Evolutionary conservation across 257 asterid species (phyloP).

Genomic region (Knoxia roxburghii): DNA sequence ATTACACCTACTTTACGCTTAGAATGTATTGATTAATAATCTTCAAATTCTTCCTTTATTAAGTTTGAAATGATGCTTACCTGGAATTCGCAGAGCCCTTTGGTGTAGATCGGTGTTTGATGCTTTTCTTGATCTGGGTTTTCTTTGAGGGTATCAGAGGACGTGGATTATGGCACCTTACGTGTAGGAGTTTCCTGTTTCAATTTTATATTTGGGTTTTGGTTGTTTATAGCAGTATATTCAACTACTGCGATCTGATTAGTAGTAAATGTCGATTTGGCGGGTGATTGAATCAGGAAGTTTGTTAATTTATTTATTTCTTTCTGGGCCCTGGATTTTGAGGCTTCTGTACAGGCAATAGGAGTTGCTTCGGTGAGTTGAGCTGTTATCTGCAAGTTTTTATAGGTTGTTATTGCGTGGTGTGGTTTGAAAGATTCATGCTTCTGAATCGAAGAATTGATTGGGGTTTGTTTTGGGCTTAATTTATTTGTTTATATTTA

Average conservation of each 20-base stretch:
- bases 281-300: neutral
- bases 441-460: neutral
- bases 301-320: neutral
- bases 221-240: constrained; percentile 1
- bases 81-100: constrained; percentile 11
- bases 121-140: constrained; percentile 39
- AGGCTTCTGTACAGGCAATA: neutral
- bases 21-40: neutral
- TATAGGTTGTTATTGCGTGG: neutral
- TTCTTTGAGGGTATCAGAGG: neutral
- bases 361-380: neutral
- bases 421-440: neutral
- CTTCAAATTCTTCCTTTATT: constrained; percentile 15
- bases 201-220: constrained; percentile 7
- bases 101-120: constrained; percentile 27
- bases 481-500: neutral
- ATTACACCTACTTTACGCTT: constrained; percentile 5
- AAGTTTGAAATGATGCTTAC: constrained; percentile 7
- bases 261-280: neutral
- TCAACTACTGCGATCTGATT: neutral
- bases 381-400: neutral
- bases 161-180: constrained; percentile 3
- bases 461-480: neutral
- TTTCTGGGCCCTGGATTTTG: neutral
- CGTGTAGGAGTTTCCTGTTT: constrained; percentile 13